Evolutionary conservation across 805 yeast species (phyloP).

Genomic region (Cyberlindnera galapagoensis): DNA sequence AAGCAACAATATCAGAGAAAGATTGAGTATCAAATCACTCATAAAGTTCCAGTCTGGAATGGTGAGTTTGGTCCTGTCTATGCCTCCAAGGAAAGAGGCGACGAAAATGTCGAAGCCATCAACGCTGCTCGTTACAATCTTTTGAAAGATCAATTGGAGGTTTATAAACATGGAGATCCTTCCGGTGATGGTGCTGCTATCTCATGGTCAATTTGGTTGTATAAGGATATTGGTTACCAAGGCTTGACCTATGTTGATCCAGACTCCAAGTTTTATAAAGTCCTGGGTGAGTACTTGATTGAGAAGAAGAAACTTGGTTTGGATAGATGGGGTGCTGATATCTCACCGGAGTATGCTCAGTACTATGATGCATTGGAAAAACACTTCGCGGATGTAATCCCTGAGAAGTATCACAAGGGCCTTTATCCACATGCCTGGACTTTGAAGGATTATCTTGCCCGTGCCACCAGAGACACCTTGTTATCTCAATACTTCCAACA

Average conservation of each 20-base stretch:
- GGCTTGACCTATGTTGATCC: conserved; percentile 43
- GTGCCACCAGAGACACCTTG: conserved; percentile 40
- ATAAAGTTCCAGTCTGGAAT: conserved; percentile 46
- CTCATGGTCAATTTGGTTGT: conserved; percentile 48
- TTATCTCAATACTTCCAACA: conserved; percentile 37
- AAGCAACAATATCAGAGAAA: conserved; percentile 36
- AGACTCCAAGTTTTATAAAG: conserved; percentile 34
- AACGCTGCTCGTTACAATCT: conserved; percentile 37
- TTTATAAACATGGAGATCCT: conserved; percentile 41
- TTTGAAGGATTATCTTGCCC: conserved; percentile 29
- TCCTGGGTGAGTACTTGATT: conserved; percentile 36
- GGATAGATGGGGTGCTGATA: conserved; percentile 46
- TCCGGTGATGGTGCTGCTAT: conserved; percentile 41
- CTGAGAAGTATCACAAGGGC: conserved; percentile 33
- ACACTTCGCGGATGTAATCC: conserved; percentile 34
- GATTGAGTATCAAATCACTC: conserved; percentile 34
- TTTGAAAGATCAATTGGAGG: conserved; percentile 39
- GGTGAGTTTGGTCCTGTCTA: conserved; percentile 50
- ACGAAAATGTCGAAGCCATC: conserved; percentile 30
- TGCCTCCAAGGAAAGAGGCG: conserved; percentile 38
- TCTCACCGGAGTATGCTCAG: conserved; percentile 32
- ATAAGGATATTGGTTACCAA: conserved; percentile 48
- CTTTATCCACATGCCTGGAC: conserved; percentile 38
- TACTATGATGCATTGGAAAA: conserved; percentile 30
- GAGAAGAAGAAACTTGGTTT: conserved; percentile 41